Percentiles rank a stretch among this genome's conserved stretches.
Evolutionary conservation across 768 basidiomycete species (phyloP).

Genomic region (Lanmaoa pseudosensibilis): DNA sequence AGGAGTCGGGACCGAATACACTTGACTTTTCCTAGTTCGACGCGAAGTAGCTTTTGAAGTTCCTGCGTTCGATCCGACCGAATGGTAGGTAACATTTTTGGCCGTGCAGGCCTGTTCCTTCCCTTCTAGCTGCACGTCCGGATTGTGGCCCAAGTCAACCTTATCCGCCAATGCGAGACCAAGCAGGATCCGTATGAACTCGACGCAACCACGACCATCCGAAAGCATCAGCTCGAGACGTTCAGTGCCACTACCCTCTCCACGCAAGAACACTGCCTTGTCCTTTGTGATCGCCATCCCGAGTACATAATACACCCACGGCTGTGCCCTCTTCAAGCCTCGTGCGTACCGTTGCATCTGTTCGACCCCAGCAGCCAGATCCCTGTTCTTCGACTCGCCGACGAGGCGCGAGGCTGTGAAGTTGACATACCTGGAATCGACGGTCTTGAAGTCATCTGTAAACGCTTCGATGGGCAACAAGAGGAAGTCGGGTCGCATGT

Average conservation of each 20-base stretch:
- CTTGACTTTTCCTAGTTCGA: too few relatives aligned
- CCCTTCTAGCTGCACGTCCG: neutral
- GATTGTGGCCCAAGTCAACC: slow-evolving; percentile 7
- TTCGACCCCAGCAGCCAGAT: neutral
- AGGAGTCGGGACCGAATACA: too few relatives aligned
- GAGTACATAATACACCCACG: slow-evolving; percentile 11
- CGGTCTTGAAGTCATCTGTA: neutral
- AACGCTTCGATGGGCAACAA: slow-evolving; percentile 16
- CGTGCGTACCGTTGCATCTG: slow-evolving; percentile 9
- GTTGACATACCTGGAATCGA: neutral
- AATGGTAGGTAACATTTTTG: neutral
- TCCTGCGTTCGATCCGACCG: neutral
- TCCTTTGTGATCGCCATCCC: slow-evolving; percentile 1
- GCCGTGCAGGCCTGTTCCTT: neutral
- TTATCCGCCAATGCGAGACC: slow-evolving; percentile 11
- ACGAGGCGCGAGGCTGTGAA: slow-evolving; percentile 1
- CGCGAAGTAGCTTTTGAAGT: neutral
- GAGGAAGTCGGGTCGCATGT: slow-evolving; percentile 11
- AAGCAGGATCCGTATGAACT: slow-evolving; percentile 15
- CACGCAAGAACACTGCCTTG: slow-evolving; percentile 1
- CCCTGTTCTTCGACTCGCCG: slow-evolving; percentile 8
- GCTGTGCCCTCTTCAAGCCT: slow-evolving; percentile 6
- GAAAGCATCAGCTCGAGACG: slow-evolving; percentile 2
- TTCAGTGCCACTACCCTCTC: slow-evolving; percentile 10
- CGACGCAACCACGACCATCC: slow-evolving; percentile 10